These are phyloP conservation scores for Sordaria brevicollis DNA, from an alignment of 495 filamentous ascomycete species.

Conservation along the genomic window DNA sequence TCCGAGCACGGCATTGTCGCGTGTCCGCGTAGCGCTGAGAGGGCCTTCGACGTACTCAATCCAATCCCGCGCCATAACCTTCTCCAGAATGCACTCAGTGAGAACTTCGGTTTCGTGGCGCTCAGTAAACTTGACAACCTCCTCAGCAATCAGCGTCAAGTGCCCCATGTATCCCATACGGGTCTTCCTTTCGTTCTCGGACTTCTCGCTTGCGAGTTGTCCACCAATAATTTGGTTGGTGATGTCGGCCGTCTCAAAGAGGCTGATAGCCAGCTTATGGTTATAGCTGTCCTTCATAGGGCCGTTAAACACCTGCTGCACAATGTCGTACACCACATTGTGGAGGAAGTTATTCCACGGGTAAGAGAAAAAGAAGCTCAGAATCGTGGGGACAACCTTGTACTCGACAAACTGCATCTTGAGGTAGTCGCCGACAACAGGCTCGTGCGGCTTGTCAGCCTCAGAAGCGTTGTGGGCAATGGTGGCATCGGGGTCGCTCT, in stretches of 20 bases:
- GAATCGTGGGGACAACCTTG: slow-evolving; percentile 86
- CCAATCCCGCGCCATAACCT: slow-evolving; percentile 80
- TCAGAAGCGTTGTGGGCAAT: slow-evolving; percentile 3
- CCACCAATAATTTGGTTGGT: slow-evolving; percentile 88
- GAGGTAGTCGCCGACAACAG: slow-evolving; percentile 92
- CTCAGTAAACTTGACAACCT: slow-evolving; percentile 97
- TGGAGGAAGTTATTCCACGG: slow-evolving; percentile 99
- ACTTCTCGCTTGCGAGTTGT: slow-evolving; percentile 74
- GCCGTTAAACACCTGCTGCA: slow-evolving; percentile 98
- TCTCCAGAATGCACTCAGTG: slow-evolving; percentile 74
- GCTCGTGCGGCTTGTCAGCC: slow-evolving; percentile 26
- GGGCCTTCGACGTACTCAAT: slow-evolving; percentile 92
- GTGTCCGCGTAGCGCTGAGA: slow-evolving; percentile 84
- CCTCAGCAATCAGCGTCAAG: slow-evolving; percentile 92
- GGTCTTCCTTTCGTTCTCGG: slow-evolving; percentile 71
- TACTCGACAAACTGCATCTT: slow-evolving; percentile 97
- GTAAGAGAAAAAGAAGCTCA: slow-evolving; percentile 97
- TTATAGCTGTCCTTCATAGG: slow-evolving; percentile 96
- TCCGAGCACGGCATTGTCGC: slow-evolving; percentile 97
- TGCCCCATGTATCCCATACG: slow-evolving; percentile 98
- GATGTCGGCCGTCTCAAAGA: slow-evolving; percentile 82
- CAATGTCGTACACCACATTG: slow-evolving; percentile 98
- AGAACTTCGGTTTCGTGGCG: slow-evolving; percentile 82
- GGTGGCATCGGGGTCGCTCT: slow-evolving; percentile 5
- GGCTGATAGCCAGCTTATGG: slow-evolving; percentile 79